Evolutionary conservation across 1,284 basidiomycete species (phyloP).

Genomic region (Marasmius tenuissimus): DNA sequence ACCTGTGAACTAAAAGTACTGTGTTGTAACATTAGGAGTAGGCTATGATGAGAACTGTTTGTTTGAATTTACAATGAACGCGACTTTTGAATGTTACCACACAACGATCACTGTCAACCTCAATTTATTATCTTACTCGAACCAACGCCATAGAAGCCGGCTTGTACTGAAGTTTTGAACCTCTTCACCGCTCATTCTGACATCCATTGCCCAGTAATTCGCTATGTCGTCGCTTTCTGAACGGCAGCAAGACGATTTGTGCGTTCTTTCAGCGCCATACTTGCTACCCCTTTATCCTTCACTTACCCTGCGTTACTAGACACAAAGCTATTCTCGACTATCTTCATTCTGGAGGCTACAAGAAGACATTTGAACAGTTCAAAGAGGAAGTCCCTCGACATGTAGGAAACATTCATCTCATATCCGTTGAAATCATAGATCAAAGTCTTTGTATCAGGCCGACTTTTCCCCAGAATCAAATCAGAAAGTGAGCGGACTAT

Average conservation of each 20-base stretch:
- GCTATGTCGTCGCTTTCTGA: conserved; percentile 46
- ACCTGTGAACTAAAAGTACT: conserved; percentile 8
- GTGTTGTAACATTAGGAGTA: not conserved
- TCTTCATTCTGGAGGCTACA: conserved; percentile 61
- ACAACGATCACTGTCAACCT: not conserved
- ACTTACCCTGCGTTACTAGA: conserved; percentile 34
- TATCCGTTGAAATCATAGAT: not conserved
- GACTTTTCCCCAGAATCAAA: conserved; percentile 64
- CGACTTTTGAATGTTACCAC: not conserved
- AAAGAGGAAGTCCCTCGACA: conserved; percentile 44
- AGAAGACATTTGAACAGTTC: conserved; percentile 62
- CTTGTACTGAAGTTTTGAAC: conserved; percentile 17
- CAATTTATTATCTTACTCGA: not conserved
- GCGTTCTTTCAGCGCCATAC: conserved; percentile 26
- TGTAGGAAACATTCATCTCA: conserved; percentile 1
- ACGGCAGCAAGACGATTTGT: conserved; percentile 78
- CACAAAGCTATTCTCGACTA: conserved; percentile 85
- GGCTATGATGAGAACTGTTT: not conserved
- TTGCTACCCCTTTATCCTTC: conserved; percentile 2
- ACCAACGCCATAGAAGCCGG: conserved; percentile 3
- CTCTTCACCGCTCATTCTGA: conserved; percentile 3
- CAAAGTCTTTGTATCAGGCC: conserved; percentile 21
- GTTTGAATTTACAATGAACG: not conserved
- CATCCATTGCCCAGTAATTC: conserved; percentile 39
- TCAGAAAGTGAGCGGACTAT: conserved; percentile 61